Percentiles rank a stretch among this genome's conserved stretches.
These are phyloP conservation scores for Metschnikowia shivogae DNA, from an alignment of 805 yeast species.

Conservation along the genomic window DNA sequence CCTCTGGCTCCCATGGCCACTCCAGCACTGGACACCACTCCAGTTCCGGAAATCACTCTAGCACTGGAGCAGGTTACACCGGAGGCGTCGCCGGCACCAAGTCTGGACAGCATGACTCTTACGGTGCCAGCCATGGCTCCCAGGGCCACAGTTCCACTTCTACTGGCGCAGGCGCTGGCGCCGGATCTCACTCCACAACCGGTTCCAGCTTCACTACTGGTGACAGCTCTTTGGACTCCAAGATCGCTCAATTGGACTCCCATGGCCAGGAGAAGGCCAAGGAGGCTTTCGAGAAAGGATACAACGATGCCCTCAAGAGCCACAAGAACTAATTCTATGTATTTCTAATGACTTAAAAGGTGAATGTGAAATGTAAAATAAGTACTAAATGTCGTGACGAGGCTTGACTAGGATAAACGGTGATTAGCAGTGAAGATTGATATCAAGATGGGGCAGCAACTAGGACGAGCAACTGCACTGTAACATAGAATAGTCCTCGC, in stretches of 20 bases:
- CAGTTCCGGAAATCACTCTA: constrained; percentile 1
- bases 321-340: constrained; percentile 3
- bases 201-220: constrained; percentile 31
- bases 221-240: constrained; percentile 31
- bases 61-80: constrained; percentile 5
- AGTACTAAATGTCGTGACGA: too few species aligned
- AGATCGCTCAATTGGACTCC: constrained; percentile 32
- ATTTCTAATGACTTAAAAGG: too few species aligned
- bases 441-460: too few species aligned
- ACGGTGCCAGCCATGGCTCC: constrained; percentile 16
- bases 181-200: constrained; percentile 7
- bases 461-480: constrained; percentile 68
- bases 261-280: constrained; percentile 35
- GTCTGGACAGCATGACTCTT: constrained; percentile 6
- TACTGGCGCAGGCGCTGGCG: constrained; percentile 3
- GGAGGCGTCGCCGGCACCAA: constrained; percentile 6
- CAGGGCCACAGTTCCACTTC: background rate
- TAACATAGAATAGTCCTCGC: constrained; percentile 52
- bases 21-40: constrained; percentile 1
- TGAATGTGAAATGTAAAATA: background rate
- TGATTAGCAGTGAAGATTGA: too few species aligned
- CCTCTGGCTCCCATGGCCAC: constrained; percentile 2
- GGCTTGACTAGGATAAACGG: too few species aligned
- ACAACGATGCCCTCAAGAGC: constrained; percentile 28
- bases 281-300: constrained; percentile 38